Evolutionary conservation across 2,329 filamentous ascomycete genomes (phyloP), one percentile per base, ranked within the genome.

Genomic region (Exophiala sideris): DNA sequence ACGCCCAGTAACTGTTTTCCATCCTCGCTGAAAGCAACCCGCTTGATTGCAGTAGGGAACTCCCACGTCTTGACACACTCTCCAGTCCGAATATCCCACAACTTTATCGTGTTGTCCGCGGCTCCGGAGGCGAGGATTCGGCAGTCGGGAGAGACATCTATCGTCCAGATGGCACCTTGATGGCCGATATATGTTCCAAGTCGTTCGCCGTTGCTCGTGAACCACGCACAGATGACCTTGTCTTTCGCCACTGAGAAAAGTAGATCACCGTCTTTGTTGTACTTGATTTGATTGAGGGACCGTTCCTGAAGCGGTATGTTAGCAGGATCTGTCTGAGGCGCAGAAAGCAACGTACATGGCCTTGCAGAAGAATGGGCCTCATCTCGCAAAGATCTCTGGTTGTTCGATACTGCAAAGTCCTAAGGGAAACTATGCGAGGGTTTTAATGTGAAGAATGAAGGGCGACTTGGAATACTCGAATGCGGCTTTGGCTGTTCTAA

Each of bases 41-140:
- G 85, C 85, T 99, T 97, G 74, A 99, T 90, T 62, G 91, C 91
- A 41, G 94, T 97, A 57, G 88, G 86, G 77, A 96, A 96, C 65
- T 99, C 91, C 94, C 94, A 99, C 53, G 88, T 89, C 85, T 97
- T 96, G 68, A 99, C 82, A 71, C 89, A 87, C 71, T 89, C 89
- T 71, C 94, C 94, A 12, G 88, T 88, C 82, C 91, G 88, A 72
- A 96, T 82, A 71, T 99, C 91, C 94, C 94, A 99, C 68, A 99
- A 82, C 69, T 91, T 86, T 75, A 99, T 92, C 41, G 92, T 96
- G 81, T 97, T 97, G 79, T 99, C 94, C 74, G 94, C 94, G 66
- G 91, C 94, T 67, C 94, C 94, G 58, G 89, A 95, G 69, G 92
- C 94, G 70, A 97, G 86, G 70, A 99, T 84, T 67, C 88, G 89